These are phyloP conservation scores for Herpotrichia juniperi DNA, from an alignment of 2,329 filamentous ascomycete genomes.

Conservation along the genomic window DNA sequence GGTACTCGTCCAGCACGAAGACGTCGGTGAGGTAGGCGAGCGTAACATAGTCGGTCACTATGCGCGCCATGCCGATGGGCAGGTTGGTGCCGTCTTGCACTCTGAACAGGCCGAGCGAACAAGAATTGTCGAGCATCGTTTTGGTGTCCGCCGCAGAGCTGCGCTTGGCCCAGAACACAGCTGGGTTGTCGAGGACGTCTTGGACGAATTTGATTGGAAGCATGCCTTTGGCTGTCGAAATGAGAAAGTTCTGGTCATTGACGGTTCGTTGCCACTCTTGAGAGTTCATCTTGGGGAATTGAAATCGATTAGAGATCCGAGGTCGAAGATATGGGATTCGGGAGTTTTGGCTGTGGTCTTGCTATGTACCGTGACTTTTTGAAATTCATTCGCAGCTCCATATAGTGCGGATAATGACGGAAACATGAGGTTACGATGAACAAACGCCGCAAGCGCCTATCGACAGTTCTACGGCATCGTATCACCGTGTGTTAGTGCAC, in stretches of 20 bases:
- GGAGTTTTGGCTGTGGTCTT: too few relatives aligned
- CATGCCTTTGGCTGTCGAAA: slow-evolving; percentile 30
- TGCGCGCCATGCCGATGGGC: slow-evolving; percentile 62
- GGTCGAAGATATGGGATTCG: too few relatives aligned
- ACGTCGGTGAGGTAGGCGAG: slow-evolving; percentile 74
- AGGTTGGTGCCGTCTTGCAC: slow-evolving; percentile 4
- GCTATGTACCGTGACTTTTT: too few relatives aligned
- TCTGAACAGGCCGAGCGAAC: slow-evolving; percentile 38
- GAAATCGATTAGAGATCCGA: too few relatives aligned
- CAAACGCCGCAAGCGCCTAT: too few relatives aligned
- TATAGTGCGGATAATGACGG: too few relatives aligned
- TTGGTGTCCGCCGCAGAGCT: slow-evolving; percentile 21
- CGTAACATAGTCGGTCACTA: slow-evolving; percentile 73
- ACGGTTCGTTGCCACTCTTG: slow-evolving; percentile 29
- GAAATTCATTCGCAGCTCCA: too few relatives aligned
- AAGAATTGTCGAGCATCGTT: slow-evolving; percentile 39
- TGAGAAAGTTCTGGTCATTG: slow-evolving; percentile 26
- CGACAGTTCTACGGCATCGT: too few relatives aligned
- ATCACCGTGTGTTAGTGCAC: too few relatives aligned
- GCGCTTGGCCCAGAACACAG: slow-evolving; percentile 40
- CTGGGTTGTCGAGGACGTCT: slow-evolving; percentile 30
- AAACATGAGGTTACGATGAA: too few relatives aligned
- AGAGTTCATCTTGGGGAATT: slow-evolving; percentile 11
- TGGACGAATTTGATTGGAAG: slow-evolving; percentile 38
- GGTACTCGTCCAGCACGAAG: slow-evolving; percentile 66